Percentiles rank a stretch among this genome's conserved stretches.
These are phyloP conservation scores for Cokeromyces recurvatus DNA, from an alignment of 371 early-diverging fungal species.

Conservation along the genomic window DNA sequence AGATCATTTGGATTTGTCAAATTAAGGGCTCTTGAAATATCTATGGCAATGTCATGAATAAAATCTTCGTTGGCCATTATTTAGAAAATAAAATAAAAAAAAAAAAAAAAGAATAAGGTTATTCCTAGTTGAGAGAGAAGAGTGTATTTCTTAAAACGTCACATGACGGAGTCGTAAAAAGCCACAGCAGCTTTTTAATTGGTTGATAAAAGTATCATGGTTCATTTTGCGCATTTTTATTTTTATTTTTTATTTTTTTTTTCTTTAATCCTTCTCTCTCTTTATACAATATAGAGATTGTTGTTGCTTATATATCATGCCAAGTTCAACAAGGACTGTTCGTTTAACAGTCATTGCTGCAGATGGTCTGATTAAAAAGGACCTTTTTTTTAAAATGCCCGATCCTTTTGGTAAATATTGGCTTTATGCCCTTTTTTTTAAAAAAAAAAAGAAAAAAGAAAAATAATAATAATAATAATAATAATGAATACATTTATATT, in stretches of 20 bases:
- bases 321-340: conserved; percentile 28
- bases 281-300: not conserved
- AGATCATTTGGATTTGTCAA: conserved; percentile 56
- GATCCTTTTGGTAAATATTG: conserved; percentile 61
- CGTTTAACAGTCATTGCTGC: conserved; percentile 80
- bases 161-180: not conserved
- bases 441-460: too few species aligned
- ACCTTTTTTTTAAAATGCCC: conserved; percentile 66
- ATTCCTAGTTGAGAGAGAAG: too few species aligned
- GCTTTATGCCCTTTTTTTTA: too few species aligned
- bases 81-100: too few species aligned
- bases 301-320: too few species aligned
- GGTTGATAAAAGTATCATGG: not conserved
- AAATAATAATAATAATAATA: too few species aligned
- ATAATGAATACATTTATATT: too few species aligned
- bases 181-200: conserved; percentile 1
- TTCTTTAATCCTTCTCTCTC: not conserved
- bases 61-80: conserved; percentile 36
- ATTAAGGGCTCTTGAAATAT: conserved; percentile 57
- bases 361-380: conserved; percentile 86
- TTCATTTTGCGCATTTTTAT: not conserved
- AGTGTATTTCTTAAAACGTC: not conserved
- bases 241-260: conserved; percentile 3
- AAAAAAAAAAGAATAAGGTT: not conserved
- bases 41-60: conserved; percentile 55